Evolutionary conservation across 495 filamentous ascomycete species (phyloP).

Genomic region (Xeromyces bisporus): DNA sequence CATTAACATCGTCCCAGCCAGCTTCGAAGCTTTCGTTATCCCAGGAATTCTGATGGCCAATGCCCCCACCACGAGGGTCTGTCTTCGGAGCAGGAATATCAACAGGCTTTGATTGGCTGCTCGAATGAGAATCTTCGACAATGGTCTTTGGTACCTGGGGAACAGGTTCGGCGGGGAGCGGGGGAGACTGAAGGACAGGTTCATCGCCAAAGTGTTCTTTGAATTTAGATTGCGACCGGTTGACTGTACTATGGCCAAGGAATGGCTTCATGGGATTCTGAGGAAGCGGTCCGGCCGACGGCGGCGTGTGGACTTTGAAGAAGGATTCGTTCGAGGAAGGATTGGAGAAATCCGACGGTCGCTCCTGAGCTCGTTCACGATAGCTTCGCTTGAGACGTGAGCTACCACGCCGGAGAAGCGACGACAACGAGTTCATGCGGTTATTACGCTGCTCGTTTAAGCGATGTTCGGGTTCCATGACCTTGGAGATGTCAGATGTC

Average conservation of each 20-base stretch:
- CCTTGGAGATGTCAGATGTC: slow-evolving; percentile 28
- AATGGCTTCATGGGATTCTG: slow-evolving; percentile 27
- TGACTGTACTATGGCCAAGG: slow-evolving; percentile 38
- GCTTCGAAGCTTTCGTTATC: slow-evolving; percentile 18
- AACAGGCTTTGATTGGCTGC: slow-evolving; percentile 9
- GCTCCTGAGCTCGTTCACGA: slow-evolving; percentile 35
- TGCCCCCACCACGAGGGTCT: slow-evolving; percentile 13
- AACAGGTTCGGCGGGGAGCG: slow-evolving; percentile 22
- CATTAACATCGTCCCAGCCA: slow-evolving; percentile 17
- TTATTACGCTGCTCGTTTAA: slow-evolving; percentile 31
- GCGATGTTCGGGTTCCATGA: slow-evolving; percentile 23
- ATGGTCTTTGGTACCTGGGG: slow-evolving; percentile 8
- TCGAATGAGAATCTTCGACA: slow-evolving; percentile 10
- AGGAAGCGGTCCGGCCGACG: slow-evolving; percentile 17
- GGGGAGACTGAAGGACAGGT: slow-evolving; percentile 53
- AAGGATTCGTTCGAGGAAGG: slow-evolving; percentile 66
- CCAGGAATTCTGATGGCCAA: slow-evolving; percentile 19
- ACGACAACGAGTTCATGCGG: slow-evolving; percentile 36
- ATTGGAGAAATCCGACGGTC: slow-evolving; percentile 53
- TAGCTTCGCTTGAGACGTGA: slow-evolving; percentile 40
- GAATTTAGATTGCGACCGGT: slow-evolving; percentile 77
- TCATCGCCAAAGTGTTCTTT: slow-evolving; percentile 82
- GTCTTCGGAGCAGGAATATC: slow-evolving; percentile 11
- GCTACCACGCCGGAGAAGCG: slow-evolving; percentile 56
- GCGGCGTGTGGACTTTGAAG: slow-evolving; percentile 25